Evolutionary conservation across 805 yeast species (phyloP).

Genomic region (Geotrichum ghanense): DNA sequence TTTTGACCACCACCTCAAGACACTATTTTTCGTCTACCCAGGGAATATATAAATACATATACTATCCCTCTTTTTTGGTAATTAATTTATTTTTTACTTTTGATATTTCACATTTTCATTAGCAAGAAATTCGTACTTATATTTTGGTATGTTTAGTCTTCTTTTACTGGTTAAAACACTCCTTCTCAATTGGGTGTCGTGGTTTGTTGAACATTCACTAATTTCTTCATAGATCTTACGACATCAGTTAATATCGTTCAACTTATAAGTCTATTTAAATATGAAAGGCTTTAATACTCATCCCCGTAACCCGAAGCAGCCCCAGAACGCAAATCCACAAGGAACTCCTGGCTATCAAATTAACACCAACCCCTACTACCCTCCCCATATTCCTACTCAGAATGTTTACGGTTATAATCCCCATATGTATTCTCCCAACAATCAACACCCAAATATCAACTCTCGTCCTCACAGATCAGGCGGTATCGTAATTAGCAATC

Average conservation of each 20-base stretch:
- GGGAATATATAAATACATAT: too few species aligned
- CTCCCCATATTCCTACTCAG: neutral
- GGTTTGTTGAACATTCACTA: neutral
- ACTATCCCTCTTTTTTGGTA: too few species aligned
- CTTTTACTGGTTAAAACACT: neutral
- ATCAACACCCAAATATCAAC: neutral
- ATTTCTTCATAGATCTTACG: neutral
- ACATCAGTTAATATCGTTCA: neutral
- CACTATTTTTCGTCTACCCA: too few species aligned
- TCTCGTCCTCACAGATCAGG: neutral
- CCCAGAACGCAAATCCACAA: constrained; percentile 1
- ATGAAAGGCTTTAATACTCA: neutral
- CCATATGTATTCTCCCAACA: neutral
- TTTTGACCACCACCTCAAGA: too few species aligned
- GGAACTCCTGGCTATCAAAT: neutral
- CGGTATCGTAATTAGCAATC: neutral
- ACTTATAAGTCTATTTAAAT: neutral
- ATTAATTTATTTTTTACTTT: too few species aligned
- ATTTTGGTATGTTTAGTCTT: neutral
- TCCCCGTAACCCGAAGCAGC: constrained; percentile 1
- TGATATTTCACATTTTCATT: too few species aligned
- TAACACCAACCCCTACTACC: neutral
- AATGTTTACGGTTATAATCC: neutral
- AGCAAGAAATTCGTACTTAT: neutral
- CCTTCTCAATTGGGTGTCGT: neutral